Conservation (phyloP, 1,139 yeast genomes). For the Ogataea hybrid region DNA sequence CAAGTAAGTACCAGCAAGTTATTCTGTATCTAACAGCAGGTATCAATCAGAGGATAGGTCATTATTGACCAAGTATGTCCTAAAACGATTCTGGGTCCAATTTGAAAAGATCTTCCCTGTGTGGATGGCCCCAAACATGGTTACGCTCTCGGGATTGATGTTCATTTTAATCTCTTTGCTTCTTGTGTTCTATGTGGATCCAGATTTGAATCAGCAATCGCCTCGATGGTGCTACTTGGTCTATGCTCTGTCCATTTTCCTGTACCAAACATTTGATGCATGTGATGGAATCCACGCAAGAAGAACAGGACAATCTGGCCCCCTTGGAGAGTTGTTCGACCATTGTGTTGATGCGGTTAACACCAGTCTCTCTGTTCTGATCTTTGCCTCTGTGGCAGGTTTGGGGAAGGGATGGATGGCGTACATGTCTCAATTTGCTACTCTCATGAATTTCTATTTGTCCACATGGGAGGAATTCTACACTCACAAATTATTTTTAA, state of each 20-base stretch:
- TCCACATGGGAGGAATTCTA: constrained; percentile 97
- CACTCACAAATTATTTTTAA: constrained; percentile 78
- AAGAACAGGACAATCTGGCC: constrained; percentile 90
- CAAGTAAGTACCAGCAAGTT: constrained; percentile 20
- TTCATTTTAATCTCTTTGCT: constrained; percentile 66
- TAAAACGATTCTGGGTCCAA: constrained; percentile 76
- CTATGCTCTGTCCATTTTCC: constrained; percentile 79
- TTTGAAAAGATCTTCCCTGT: constrained; percentile 75
- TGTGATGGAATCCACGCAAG: constrained; percentile 95
- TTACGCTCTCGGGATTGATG: constrained; percentile 73
- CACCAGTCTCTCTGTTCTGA: constrained; percentile 73
- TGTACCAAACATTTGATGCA: constrained; percentile 95
- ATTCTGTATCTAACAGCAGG: constrained; percentile 15
- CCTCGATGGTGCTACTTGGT: constrained; percentile 85
- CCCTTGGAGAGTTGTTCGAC: constrained; percentile 91
- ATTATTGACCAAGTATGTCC: constrained; percentile 64
- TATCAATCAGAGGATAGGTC: constrained; percentile 82
- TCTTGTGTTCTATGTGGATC: constrained; percentile 72
- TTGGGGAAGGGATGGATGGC: constrained; percentile 68
- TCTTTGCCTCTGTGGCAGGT: constrained; percentile 71
- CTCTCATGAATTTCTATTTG: constrained; percentile 78
- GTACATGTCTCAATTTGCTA: constrained; percentile 68
- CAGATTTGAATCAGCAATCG: constrained; percentile 52
- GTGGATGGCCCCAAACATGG: constrained; percentile 87
- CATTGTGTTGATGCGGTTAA: constrained; percentile 92